phyloP scores from a whole-genome alignment of 305 asterid genomes.

The Salvia sclarea region DNA sequence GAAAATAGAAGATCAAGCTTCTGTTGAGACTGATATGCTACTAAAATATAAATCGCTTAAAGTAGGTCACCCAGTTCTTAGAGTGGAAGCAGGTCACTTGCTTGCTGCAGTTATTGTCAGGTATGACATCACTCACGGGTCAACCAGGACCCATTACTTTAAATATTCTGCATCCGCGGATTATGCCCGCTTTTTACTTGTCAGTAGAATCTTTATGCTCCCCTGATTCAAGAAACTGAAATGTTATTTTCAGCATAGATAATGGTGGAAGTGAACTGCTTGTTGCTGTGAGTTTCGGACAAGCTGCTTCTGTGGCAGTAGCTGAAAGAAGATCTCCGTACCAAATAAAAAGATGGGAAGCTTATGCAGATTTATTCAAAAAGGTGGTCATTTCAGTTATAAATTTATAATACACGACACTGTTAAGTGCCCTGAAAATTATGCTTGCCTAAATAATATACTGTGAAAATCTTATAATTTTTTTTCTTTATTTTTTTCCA shows the following conservation, averaged over 20 bases:
- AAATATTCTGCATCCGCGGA: not conserved
- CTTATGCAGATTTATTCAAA: slow-evolving; percentile 79
- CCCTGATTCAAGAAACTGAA: slow-evolving; percentile 22
- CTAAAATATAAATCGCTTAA: slow-evolving; percentile 66
- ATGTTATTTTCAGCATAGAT: slow-evolving; percentile 61
- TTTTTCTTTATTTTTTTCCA: slow-evolving; percentile 24
- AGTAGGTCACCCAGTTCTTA: slow-evolving; percentile 95
- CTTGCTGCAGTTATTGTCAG: slow-evolving; percentile 93
- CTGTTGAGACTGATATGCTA: slow-evolving; percentile 49
- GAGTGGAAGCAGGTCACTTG: slow-evolving; percentile 94
- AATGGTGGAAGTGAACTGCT: slow-evolving; percentile 86
- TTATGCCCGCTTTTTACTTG: not conserved
- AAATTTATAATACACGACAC: no score
- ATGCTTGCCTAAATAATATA: no score
- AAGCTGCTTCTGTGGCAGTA: slow-evolving; percentile 79
- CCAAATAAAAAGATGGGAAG: slow-evolving; percentile 88
- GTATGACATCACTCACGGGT: slow-evolving; percentile 45
- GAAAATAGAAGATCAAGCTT: slow-evolving; percentile 59
- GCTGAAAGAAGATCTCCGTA: slow-evolving; percentile 84
- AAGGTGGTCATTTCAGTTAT: slow-evolving; percentile 47
- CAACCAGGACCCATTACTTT: slow-evolving; percentile 18
- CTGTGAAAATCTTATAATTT: no score
- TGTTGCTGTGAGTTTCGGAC: slow-evolving; percentile 91
- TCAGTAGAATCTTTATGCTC: not conserved
- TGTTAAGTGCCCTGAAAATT: no score